phyloP scores from a whole-genome alignment of 768 basidiomycete genomes.

The Leccinum olivaceopallidum region DNA sequence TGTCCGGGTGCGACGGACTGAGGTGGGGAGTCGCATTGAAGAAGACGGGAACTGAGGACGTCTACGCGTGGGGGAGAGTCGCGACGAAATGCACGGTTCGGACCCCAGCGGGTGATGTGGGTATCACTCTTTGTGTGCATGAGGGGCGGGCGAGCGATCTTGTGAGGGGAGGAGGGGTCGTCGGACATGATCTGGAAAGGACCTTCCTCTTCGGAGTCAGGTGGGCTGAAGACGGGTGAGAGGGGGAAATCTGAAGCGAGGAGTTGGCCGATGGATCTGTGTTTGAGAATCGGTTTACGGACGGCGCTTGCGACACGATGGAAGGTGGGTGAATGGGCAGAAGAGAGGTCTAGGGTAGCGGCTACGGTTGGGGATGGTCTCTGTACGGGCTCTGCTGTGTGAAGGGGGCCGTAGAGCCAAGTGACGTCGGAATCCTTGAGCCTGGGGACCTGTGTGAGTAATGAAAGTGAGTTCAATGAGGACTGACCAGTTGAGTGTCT shows the following conservation, averaged over 20 bases:
- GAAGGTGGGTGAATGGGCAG: constrained; percentile 31
- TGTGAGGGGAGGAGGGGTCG: constrained; percentile 9
- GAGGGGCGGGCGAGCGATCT: constrained; percentile 51
- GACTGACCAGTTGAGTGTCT: constrained; percentile 96
- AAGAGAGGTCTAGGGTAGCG: constrained; percentile 39
- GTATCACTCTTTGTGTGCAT: constrained; percentile 89
- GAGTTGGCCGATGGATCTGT: constrained; percentile 88
- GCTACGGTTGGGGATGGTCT: constrained; percentile 39
- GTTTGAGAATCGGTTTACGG: constrained; percentile 92
- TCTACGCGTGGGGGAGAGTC: constrained; percentile 67
- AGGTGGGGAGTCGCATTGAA: constrained; percentile 22
- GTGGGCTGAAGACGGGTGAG: constrained; percentile 61
- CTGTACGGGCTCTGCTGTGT: constrained; percentile 82
- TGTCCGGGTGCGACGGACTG: constrained; percentile 20
- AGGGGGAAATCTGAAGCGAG: constrained; percentile 72
- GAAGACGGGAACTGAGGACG: constrained; percentile 11
- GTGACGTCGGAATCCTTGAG: constrained; percentile 99
- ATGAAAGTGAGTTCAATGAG: neutral
- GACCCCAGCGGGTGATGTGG: constrained; percentile 61
- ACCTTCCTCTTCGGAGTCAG: constrained; percentile 53
- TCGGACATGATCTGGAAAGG: constrained; percentile 20
- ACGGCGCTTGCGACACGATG: constrained; percentile 24
- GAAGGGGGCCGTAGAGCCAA: constrained; percentile 97
- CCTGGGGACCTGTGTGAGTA: constrained; percentile 49
- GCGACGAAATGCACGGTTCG: constrained; percentile 50